A percentile compares a stretch with the other conserved stretches of the same genome.
These are phyloP conservation scores for Barnettozyma siamensis DNA, from an alignment of 805 yeast species.

Conservation along the genomic window DNA sequence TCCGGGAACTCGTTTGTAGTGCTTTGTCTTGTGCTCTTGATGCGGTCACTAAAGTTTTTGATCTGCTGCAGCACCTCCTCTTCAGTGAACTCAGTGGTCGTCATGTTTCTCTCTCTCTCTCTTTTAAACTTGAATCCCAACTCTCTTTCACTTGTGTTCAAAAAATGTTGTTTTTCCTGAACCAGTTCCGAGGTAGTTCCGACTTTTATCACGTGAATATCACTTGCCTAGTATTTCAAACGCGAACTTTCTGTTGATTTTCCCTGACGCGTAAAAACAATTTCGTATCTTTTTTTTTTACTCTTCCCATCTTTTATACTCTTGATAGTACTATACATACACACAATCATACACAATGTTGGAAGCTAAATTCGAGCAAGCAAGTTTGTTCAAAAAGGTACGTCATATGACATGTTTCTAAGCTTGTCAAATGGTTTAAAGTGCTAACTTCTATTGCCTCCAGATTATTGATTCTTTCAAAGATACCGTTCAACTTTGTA, in stretches of 20 bases:
- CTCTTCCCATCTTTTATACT: not conserved
- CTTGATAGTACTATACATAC: no score
- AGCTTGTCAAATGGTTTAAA: not conserved
- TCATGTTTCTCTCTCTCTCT: not conserved
- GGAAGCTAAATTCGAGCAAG: constrained; percentile 95
- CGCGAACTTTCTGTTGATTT: not conserved
- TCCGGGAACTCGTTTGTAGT: constrained; percentile 3
- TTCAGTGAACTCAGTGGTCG: constrained; percentile 4
- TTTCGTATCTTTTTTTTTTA: not conserved
- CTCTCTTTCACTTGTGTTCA: no score
- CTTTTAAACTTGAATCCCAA: no score
- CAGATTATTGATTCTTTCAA: constrained; percentile 85
- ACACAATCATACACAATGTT: constrained; percentile 50
- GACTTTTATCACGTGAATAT: not conserved
- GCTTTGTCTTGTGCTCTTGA: constrained; percentile 7
- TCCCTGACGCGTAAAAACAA: constrained; percentile 2
- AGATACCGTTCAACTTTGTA: constrained; percentile 91
- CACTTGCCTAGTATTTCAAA: no score
- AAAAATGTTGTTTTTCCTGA: not conserved
- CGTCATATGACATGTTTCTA: constrained; percentile 17
- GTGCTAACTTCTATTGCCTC: not conserved
- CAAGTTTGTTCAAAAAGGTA: constrained; percentile 79
- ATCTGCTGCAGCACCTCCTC: constrained; percentile 4
- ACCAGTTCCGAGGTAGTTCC: not conserved
- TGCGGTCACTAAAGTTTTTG: constrained; percentile 13